These are phyloP conservation scores for Xylaria venustula DNA, from an alignment of 495 filamentous ascomycete genomes.

Conservation along the genomic window DNA sequence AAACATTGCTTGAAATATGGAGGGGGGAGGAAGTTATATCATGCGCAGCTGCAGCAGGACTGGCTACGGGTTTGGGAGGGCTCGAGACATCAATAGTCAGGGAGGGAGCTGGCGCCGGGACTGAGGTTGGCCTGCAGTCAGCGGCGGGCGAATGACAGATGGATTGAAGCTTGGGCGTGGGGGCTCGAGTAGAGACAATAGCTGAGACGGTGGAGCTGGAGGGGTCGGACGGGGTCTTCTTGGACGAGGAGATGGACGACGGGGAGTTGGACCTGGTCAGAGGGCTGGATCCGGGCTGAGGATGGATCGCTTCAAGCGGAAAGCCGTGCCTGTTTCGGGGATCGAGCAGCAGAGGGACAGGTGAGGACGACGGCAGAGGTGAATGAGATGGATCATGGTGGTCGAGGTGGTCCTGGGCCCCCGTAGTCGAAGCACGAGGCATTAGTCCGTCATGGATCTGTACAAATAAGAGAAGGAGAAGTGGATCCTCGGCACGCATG, in stretches of 20 bases:
- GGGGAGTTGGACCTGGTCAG: neutral
- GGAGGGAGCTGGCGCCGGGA: neutral
- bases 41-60: neutral
- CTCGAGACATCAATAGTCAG: neutral
- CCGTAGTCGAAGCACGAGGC: slow-evolving; percentile 10
- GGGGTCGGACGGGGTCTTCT: neutral
- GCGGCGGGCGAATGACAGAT: slow-evolving; percentile 9
- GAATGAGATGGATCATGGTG: neutral
- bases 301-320: slow-evolving; percentile 5
- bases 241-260: neutral
- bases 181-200: slow-evolving; percentile 4
- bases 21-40: slow-evolving; percentile 22
- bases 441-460: slow-evolving; percentile 7
- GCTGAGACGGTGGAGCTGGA: slow-evolving; percentile 11
- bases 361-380: neutral
- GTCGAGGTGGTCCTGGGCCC: neutral
- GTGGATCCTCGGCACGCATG: neutral
- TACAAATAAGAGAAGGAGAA: neutral
- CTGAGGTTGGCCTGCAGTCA: neutral
- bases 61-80: neutral
- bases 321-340: slow-evolving; percentile 5
- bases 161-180: neutral
- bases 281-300: neutral
- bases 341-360: neutral
- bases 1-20: slow-evolving; percentile 26